These are phyloP conservation scores for Malassezia japonica DNA, from an alignment of 1,284 basidiomycete genomes.

Conservation along the genomic window DNA sequence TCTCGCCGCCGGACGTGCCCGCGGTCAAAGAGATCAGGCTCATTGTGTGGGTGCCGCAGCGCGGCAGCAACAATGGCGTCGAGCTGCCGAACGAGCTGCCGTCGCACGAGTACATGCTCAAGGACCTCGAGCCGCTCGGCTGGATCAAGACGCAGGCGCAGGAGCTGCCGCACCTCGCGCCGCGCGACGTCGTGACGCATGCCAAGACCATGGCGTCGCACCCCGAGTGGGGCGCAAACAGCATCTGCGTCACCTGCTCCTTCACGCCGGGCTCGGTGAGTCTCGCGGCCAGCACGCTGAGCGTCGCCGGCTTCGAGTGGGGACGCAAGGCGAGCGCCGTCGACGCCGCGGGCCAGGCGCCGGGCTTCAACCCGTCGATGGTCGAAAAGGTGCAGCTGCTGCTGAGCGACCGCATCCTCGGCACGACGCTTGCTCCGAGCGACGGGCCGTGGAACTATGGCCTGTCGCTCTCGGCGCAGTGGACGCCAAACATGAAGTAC, in stretches of 20 bases:
- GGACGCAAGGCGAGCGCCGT: slow-evolving; percentile 76
- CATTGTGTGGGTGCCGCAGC: slow-evolving; percentile 87
- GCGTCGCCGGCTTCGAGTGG: slow-evolving; percentile 92
- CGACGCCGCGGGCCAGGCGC: slow-evolving; percentile 52
- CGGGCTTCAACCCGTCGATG: slow-evolving; percentile 87
- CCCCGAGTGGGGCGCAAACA: slow-evolving; percentile 84
- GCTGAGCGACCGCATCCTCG: slow-evolving; percentile 63
- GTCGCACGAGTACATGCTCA: slow-evolving; percentile 83
- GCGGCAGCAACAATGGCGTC: slow-evolving; percentile 84
- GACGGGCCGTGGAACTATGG: slow-evolving; percentile 45
- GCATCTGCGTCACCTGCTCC: slow-evolving; percentile 84
- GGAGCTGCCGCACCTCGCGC: slow-evolving; percentile 58
- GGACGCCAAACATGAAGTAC: slow-evolving; percentile 75
- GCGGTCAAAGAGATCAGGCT: slow-evolving; percentile 99
- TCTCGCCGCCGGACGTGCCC: slow-evolving; percentile 86
- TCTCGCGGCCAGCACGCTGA: slow-evolving; percentile 79
- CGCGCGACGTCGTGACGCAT: slow-evolving; percentile 88
- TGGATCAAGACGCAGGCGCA: slow-evolving; percentile 87
- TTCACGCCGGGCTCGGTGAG: slow-evolving; percentile 98
- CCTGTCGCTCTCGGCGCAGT: slow-evolving; percentile 66
- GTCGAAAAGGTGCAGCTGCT: slow-evolving; percentile 90
- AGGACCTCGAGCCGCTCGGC: slow-evolving; percentile 88
- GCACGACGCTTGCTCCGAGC: slow-evolving; percentile 40
- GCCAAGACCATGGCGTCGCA: slow-evolving; percentile 94
- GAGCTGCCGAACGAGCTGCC: slow-evolving; percentile 78